A percentile compares a stretch with the other conserved stretches of the same genome.
Evolutionary conservation across 805 yeast genomes (phyloP).

Genomic region (Saturnispora quitensis): DNA sequence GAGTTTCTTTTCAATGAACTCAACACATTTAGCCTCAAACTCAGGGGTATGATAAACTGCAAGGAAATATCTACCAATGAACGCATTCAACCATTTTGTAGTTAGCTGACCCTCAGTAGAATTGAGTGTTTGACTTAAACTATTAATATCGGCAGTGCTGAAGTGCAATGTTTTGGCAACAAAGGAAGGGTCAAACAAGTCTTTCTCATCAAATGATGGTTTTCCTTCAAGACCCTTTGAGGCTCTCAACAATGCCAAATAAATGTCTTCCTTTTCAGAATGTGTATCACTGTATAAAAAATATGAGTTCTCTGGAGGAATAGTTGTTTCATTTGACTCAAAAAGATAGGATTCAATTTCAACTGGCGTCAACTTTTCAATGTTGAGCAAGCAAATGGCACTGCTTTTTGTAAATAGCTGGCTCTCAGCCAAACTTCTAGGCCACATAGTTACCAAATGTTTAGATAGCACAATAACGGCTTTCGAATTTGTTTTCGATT

Average conservation of each 20-base stretch:
- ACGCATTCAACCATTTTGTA: slow-evolving; percentile 85
- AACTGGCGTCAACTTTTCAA: slow-evolving; percentile 16
- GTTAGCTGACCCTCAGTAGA: slow-evolving; percentile 77
- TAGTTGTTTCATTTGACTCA: slow-evolving; percentile 17
- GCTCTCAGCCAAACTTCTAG: slow-evolving; percentile 63
- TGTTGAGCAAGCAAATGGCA: slow-evolving; percentile 64
- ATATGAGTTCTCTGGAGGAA: slow-evolving; percentile 32
- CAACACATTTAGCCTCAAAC: slow-evolving; percentile 48
- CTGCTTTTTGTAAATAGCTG: slow-evolving; percentile 72
- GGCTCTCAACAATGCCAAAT: slow-evolving; percentile 74
- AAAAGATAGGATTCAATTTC: slow-evolving; percentile 19
- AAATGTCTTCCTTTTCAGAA: slow-evolving; percentile 87
- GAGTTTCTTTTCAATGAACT: slow-evolving; percentile 60
- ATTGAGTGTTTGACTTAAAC: slow-evolving; percentile 65
- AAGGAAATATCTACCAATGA: slow-evolving; percentile 74
- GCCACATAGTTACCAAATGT: slow-evolving; percentile 76
- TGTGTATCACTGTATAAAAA: slow-evolving; percentile 72
- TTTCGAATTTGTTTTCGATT: slow-evolving; percentile 51
- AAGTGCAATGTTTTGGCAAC: slow-evolving; percentile 70
- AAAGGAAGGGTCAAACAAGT: slow-evolving; percentile 35
- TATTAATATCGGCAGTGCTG: slow-evolving; percentile 60
- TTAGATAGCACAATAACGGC: slow-evolving; percentile 73
- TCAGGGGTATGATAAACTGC: slow-evolving; percentile 64
- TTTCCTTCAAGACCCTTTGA: slow-evolving; percentile 34
- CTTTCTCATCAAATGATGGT: slow-evolving; percentile 11